Conservation (phyloP, 371 early-diverging fungal genomes). For the Mortierella sp. region DNA sequence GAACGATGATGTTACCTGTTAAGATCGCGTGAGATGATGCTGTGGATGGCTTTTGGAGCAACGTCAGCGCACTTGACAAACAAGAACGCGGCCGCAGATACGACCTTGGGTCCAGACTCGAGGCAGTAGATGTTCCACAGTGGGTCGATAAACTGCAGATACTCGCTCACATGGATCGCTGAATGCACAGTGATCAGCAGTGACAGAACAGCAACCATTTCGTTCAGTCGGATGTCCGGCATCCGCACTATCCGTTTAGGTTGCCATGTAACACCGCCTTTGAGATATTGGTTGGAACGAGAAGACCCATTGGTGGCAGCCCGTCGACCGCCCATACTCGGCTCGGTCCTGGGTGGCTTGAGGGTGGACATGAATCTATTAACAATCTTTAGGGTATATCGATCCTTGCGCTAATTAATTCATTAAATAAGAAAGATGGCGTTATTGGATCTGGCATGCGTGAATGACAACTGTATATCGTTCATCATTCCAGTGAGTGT, state of each 20-base stretch:
- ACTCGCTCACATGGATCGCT: conserved; percentile 63
- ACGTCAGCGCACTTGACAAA: conserved; percentile 75
- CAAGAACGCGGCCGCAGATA: conserved; percentile 69
- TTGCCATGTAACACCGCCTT: conserved; percentile 23
- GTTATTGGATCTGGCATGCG: too few species aligned
- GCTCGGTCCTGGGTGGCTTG: background rate
- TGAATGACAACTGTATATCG: too few species aligned
- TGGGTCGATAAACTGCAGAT: conserved; percentile 59
- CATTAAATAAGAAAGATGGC: too few species aligned
- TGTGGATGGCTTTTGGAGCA: conserved; percentile 61
- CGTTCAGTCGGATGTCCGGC: conserved; percentile 63
- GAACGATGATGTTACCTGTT: conserved; percentile 17
- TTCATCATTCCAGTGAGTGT: too few species aligned
- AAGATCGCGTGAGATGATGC: conserved; percentile 33
- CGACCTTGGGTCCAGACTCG: conserved; percentile 61
- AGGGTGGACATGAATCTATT: background rate
- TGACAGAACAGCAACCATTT: conserved; percentile 67
- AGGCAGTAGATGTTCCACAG: conserved; percentile 69
- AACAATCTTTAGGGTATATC: conserved; percentile 17
- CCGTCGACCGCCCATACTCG: background rate
- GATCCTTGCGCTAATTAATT: conserved; percentile 22
- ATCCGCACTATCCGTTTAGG: conserved; percentile 60
- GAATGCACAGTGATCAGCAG: conserved; percentile 70
- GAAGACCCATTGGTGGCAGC: background rate
- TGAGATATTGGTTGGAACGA: background rate